Evolutionary conservation across 2,329 filamentous ascomycete species (phyloP).

Genomic region (Periconia macrospinosa): DNA sequence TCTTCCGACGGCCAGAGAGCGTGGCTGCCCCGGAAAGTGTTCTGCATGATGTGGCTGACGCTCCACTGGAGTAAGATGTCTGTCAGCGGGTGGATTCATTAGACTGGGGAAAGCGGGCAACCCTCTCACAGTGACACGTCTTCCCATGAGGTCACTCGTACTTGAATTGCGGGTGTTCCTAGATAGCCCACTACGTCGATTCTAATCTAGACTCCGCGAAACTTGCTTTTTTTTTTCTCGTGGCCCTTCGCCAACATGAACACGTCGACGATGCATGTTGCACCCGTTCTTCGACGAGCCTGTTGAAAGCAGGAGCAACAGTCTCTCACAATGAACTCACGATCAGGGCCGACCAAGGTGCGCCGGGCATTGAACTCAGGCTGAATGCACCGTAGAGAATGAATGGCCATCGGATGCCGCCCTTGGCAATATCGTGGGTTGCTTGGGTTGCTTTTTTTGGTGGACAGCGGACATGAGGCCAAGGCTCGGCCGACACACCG

Average conservation of each 20-base stretch:
- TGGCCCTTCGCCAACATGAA: background rate
- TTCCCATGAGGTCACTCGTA: too few relatives aligned
- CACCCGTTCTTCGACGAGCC: background rate
- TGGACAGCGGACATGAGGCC: background rate
- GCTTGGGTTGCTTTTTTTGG: background rate
- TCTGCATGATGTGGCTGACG: too few relatives aligned
- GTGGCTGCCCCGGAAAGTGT: too few relatives aligned
- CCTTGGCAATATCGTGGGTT: background rate
- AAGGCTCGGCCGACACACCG: background rate
- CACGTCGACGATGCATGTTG: background rate
- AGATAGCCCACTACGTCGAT: background rate
- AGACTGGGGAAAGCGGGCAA: too few relatives aligned
- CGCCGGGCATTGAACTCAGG: background rate
- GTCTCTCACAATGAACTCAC: too few relatives aligned
- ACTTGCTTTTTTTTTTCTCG: background rate
- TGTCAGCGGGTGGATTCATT: too few relatives aligned
- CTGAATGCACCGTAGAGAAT: background rate
- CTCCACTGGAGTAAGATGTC: too few relatives aligned
- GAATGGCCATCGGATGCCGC: background rate
- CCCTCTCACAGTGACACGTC: too few relatives aligned
- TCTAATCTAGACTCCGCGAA: background rate
- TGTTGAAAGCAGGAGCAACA: background rate
- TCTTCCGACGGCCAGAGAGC: too few relatives aligned
- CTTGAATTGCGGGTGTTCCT: too few relatives aligned
- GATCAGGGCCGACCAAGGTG: background rate